Percentiles rank a stretch among this genome's conserved stretches.
Evolutionary conservation across 306 rosid genomes (phyloP).

Genomic region (Dalbergia cultrata): DNA sequence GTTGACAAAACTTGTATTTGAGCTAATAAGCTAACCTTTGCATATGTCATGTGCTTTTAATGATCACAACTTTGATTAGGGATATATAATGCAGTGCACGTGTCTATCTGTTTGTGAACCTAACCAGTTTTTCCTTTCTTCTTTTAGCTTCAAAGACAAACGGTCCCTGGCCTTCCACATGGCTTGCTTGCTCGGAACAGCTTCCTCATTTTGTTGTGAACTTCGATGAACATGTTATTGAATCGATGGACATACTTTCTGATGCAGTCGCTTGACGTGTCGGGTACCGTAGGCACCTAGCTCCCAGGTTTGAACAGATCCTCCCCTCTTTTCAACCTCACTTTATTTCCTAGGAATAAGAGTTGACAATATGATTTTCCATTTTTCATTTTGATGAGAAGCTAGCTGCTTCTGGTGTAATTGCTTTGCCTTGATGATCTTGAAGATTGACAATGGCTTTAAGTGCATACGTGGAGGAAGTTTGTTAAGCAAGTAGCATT

Average conservation of each 20-base stretch:
- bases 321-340: neutral
- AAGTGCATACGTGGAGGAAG: too few relatives aligned
- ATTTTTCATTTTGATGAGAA: too few relatives aligned
- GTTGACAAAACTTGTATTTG: constrained; percentile 5
- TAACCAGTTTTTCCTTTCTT: neutral
- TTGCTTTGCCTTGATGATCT: too few relatives aligned
- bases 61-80: neutral
- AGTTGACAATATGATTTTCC: too few relatives aligned
- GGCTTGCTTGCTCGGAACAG: neutral
- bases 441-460: too few relatives aligned
- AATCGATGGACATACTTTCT: neutral
- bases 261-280: too few relatives aligned
- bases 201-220: neutral
- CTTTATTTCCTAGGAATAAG: neutral
- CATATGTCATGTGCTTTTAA: constrained; percentile 5
- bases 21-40: neutral
- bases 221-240: neutral
- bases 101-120: neutral
- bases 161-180: neutral
- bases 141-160: neutral
- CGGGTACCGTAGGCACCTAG: too few relatives aligned
- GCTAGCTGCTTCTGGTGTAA: too few relatives aligned
- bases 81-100: neutral
- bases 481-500: too few relatives aligned
- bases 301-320: too few relatives aligned